Base-by-base conservation (phyloP, 331 rosid species). In the Phaseolus coccineus region DNA sequence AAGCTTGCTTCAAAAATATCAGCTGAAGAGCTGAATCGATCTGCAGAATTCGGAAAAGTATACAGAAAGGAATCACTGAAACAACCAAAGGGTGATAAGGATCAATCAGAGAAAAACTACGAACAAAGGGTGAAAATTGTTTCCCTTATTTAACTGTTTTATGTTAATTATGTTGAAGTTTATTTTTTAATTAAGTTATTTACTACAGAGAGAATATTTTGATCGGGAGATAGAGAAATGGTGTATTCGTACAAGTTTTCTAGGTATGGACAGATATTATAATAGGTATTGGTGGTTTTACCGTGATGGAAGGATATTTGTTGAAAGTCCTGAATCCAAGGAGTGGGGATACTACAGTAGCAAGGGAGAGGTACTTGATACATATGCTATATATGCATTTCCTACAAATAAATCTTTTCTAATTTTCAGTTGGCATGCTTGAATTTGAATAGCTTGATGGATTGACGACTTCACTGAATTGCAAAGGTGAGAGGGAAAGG, bases 211-310 rank as follows among this genome's bases (percentile, higher is more conserved):
- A 74, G 94, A 87, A 74, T 82, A 88, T 83, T 95, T 85, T 64
- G 98, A 95, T 44, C 89, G 91, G 86, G 98, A 93, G 83, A 87
- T 91, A 86, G 98, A 93, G 89, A 95, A 93, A 73, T 84, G 91
- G 19, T 67, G 80, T 58, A 58, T 93, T 56, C 85, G 87, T 63
- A 90, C 92, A 69, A 88, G 85, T 42, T 42, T 42, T 77, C 88
- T 95, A 80, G 98, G 99, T 55, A 90, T 85, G 84, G 99, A 93
- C 86, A 84, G 92, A 87, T 11, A 86, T 76, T 62, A 87, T 73
- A 93, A 88, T 82, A 90, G 94, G 82, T 95, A 93, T 87, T 95
- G 98, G 99, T 95, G 99, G 98, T 93, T 93, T 74, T 91, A 86
- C 73, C 96, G 93, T 24, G 96, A 88, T 83, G 94, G 96, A 65